Conservation (phyloP, 2,329 filamentous ascomycete species). For the Pseudogymnoascus sp. region DNA sequence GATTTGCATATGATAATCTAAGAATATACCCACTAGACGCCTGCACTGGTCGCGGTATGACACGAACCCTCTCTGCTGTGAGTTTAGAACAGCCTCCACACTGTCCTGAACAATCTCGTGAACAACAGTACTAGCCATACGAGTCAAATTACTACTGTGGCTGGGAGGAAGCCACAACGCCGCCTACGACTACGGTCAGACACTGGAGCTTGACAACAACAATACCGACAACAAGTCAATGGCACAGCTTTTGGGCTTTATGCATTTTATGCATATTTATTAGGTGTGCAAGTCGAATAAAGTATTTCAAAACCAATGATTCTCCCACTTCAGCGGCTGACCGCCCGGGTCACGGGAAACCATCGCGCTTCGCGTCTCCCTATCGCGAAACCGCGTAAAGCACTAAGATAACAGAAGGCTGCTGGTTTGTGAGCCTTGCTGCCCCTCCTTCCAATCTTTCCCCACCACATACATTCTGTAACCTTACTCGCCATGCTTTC, state of each 20-base stretch:
- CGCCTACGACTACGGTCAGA: not conserved
- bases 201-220: not conserved
- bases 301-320: conserved; percentile 16
- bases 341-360: not conserved
- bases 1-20: not conserved
- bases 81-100: not conserved
- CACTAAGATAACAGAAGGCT: conserved; percentile 8
- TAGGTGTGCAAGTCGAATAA: not conserved
- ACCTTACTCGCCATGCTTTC: not conserved
- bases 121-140: not conserved
- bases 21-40: not conserved
- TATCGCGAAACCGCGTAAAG: conserved; percentile 3
- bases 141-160: not conserved
- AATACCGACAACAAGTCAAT: not conserved
- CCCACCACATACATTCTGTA: conserved; percentile 1
- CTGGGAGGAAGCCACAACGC: not conserved
- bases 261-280: not conserved
- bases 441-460: conserved; percentile 3
- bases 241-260: not conserved
- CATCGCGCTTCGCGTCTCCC: not conserved
- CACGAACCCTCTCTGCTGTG: not conserved
- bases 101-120: not conserved
- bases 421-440: not conserved
- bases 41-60: not conserved
- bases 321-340: conserved; percentile 21